These are phyloP conservation scores for Hirsutella thompsonii DNA, from an alignment of 2,329 filamentous ascomycete genomes.

Conservation along the genomic window DNA sequence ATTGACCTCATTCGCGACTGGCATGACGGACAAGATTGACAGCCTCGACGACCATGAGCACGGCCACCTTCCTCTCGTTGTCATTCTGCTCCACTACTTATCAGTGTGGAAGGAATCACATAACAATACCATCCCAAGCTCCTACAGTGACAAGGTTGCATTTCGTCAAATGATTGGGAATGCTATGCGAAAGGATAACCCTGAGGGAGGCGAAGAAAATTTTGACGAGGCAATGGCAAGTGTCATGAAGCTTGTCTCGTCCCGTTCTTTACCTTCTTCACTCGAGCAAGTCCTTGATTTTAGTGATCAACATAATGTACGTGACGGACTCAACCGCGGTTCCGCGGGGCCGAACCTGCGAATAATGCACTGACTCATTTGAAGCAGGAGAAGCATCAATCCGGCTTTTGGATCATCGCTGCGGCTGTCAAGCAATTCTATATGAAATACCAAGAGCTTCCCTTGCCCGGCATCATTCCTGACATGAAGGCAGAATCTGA, in stretches of 20 bases:
- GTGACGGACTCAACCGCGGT: conserved; percentile 12
- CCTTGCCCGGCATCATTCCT: conserved; percentile 74
- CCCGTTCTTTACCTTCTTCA: conserved; percentile 52
- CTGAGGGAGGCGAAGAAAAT: conserved; percentile 90
- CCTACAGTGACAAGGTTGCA: conserved; percentile 74
- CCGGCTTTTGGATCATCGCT: conserved; percentile 81
- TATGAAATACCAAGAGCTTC: conserved; percentile 57
- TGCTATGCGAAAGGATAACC: conserved; percentile 55
- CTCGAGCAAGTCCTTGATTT: conserved; percentile 72
- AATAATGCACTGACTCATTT: neutral
- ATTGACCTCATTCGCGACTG: conserved; percentile 51
- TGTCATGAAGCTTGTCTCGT: conserved; percentile 74
- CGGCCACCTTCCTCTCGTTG: conserved; percentile 80
- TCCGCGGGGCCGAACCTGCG: neutral
- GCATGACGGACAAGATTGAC: conserved; percentile 58
- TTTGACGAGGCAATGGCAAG: conserved; percentile 85
- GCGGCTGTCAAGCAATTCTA: conserved; percentile 70
- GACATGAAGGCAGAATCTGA: conserved; percentile 95
- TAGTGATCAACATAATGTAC: conserved; percentile 35
- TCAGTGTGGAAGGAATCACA: conserved; percentile 66
- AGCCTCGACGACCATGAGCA: conserved; percentile 66
- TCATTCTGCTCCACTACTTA: conserved; percentile 71
- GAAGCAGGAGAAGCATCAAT: conserved; percentile 4
- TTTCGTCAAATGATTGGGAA: conserved; percentile 62
- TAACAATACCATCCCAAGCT: conserved; percentile 53